phyloP scores from a whole-genome alignment of 768 basidiomycete genomes.

The Leccinum rimulosum region DNA sequence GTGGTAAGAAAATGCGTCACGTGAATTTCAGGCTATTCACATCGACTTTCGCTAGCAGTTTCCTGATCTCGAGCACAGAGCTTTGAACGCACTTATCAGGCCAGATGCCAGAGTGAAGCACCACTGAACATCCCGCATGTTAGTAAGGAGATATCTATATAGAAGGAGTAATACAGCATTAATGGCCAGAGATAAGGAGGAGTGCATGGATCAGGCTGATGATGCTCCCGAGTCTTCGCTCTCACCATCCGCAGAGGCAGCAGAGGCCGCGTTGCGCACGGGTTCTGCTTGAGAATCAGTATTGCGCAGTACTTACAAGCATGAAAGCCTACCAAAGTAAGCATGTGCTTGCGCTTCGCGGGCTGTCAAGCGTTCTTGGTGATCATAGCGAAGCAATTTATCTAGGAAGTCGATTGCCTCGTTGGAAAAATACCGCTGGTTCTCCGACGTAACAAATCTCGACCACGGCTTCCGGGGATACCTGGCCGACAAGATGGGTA shows the following conservation, averaged over 20 bases:
- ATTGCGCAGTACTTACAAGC: slow-evolving; percentile 11
- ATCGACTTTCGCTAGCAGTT: background rate
- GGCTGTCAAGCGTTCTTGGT: slow-evolving; percentile 94
- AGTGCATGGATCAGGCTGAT: slow-evolving; percentile 29
- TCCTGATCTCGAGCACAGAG: slow-evolving; percentile 9
- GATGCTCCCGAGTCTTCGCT: slow-evolving; percentile 48
- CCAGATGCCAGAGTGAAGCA: slow-evolving; percentile 13
- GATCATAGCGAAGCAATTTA: slow-evolving; percentile 93
- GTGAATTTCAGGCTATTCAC: slow-evolving; percentile 8
- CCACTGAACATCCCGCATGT: slow-evolving; percentile 21
- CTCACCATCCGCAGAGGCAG: slow-evolving; percentile 54
- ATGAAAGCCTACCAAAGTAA: slow-evolving; percentile 72
- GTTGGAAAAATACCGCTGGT: slow-evolving; percentile 94
- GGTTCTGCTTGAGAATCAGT: slow-evolving; percentile 50
- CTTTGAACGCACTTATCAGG: slow-evolving; percentile 21
- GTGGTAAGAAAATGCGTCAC: slow-evolving; percentile 8
- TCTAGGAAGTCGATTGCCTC: slow-evolving; percentile 97
- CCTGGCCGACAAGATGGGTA: slow-evolving; percentile 36
- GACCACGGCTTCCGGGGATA: slow-evolving; percentile 96
- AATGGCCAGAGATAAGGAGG: slow-evolving; percentile 25
- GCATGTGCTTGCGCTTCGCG: slow-evolving; percentile 88
- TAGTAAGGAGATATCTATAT: slow-evolving; percentile 31
- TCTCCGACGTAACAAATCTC: slow-evolving; percentile 91
- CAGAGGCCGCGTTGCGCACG: slow-evolving; percentile 49
- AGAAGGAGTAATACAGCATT: slow-evolving; percentile 34